Evolutionary conservation across 192 early-diverging fungal species (phyloP), one percentile per base, ranked within the genome.

Genomic region (Umbelopsis ramanniana): DNA sequence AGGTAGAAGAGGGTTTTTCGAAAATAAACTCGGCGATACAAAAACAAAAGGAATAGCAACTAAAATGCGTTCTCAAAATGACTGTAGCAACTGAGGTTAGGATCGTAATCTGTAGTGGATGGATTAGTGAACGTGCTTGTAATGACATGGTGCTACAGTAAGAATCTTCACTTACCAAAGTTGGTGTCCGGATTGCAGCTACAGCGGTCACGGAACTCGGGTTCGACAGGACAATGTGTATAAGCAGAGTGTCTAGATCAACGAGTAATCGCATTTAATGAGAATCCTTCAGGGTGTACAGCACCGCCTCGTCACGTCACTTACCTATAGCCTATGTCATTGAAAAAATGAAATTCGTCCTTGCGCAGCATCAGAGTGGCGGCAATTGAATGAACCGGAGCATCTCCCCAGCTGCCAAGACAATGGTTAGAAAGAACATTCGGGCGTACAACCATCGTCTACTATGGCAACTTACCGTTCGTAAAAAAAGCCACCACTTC

Each of bases 401-500:
- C 92, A 82, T 93, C 91, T 0, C 91, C 89, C 91, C 91, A 93
- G 4, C 89, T 83, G 57, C 68, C 66, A 66, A 69, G 67, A 60
- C 68, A 79, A 43, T 43, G 0, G 11, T 43, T 43, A 11, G 11
- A 43, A 43, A 11, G 11, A 43, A 43, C 40, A 29, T 2, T 43
- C 8, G 1, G 6, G 40, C 6, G 8, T 26, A 69, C 15, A 22
- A 14, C 46, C 5, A 52, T 40, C 24, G 11, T 15, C 11, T 43
- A 53, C 43, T 26, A 50, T 33, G 10, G 17, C 19, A 35, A 53
- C 24, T 73, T 37, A 89, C 52, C 92, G 76, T 74, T 93, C 92
- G 74, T 96, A 96, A 70, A 89, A 96, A 82, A 96, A 95, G 17
- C 94, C 93, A 45, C 94, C 94, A 7, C 82, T 73, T 24, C 77